Evolutionary conservation across 306 rosid genomes (phyloP), one percentile per base, ranked within the genome.

Genomic region (Vigna angularis): DNA sequence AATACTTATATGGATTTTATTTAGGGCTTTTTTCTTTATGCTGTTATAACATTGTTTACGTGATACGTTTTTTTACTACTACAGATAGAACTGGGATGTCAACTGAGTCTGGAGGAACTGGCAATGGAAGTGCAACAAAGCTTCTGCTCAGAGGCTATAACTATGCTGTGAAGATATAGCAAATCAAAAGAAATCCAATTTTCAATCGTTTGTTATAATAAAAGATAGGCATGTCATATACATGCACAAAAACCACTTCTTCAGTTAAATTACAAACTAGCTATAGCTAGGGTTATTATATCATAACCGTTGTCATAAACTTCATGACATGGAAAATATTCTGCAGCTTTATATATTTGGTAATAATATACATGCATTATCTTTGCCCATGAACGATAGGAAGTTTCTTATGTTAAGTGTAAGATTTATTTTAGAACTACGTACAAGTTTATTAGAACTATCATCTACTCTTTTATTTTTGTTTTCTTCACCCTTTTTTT

Each of bases 1-100:
- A 49, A 70, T 79, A 30, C 15, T 30, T 62, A 50, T 12, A 12
- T 45, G 42, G 22, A 69, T 30, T 1, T 40, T 26, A 75, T 6
- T 75, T 72, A n/a, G 16, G 48, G 49, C 36, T 13, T 59, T 48
- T 52, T 50, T 17, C 6, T 45, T 49, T 36, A 53, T 47, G 45
- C 36, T 67, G 6, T 32, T 6, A 20, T 66, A 17, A 53, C 53
- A 28, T 45, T 52, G 28, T 63, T 32, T 24, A 2, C 66, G 17
- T 73, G 22, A 15, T 7, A 24, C 9, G 45, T 13, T 24, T 62
- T 9, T 72, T 80, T 28, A 56, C 42, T 73, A 59, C 1, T 66
- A 47, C 92, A 95, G 99, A 95, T 93, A 81, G 98, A 94, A 74
- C 83, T 93, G 81, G 96, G 91, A 61, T 95, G 99, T 83, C 82